Percentiles rank a stretch among this genome's conserved stretches.
Evolutionary conservation across 305 asterid genomes (phyloP).

Genomic region (Ilex paraguariensis): DNA sequence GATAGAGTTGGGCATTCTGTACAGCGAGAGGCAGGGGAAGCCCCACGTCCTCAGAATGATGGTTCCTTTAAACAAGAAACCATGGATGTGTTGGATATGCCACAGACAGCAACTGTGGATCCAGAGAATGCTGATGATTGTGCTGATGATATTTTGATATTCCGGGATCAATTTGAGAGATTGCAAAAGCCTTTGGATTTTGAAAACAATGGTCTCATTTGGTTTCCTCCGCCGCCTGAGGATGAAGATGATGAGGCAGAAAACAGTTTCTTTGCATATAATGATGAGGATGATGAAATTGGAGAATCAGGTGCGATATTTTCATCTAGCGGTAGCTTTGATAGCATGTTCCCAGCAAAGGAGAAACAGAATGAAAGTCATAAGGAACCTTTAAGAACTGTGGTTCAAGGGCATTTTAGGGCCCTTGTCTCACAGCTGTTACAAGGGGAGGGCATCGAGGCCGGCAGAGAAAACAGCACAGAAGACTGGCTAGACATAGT

Average conservation of each 20-base stretch:
- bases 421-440: slow-evolving; percentile 91
- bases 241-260: slow-evolving; percentile 50
- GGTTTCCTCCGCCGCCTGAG: slow-evolving; percentile 90
- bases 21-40: slow-evolving; percentile 57
- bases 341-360: slow-evolving; percentile 29
- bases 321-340: slow-evolving; percentile 37
- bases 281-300: slow-evolving; percentile 78
- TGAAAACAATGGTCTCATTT: slow-evolving; percentile 66
- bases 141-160: slow-evolving; percentile 29
- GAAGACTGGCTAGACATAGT: slow-evolving; percentile 79
- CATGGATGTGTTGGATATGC: slow-evolving; percentile 50
- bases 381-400: slow-evolving; percentile 53
- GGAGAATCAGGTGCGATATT: slow-evolving; percentile 43
- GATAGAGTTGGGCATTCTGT: slow-evolving; percentile 49
- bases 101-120: slow-evolving; percentile 44
- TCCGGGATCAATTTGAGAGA: slow-evolving; percentile 35
- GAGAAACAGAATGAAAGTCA: slow-evolving; percentile 42
- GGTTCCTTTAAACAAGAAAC: slow-evolving; percentile 43
- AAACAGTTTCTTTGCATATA: slow-evolving; percentile 53
- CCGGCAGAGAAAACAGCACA: slow-evolving; percentile 32
- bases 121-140: slow-evolving; percentile 30
- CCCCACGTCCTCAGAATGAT: slow-evolving; percentile 37
- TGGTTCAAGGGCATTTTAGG: slow-evolving; percentile 76
- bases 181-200: slow-evolving; percentile 49
- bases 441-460: slow-evolving; percentile 55